A percentile compares a stretch with the other conserved stretches of the same genome.
These are phyloP conservation scores for Citrus glauca DNA, from an alignment of 345 rosid species.

Conservation along the genomic window DNA sequence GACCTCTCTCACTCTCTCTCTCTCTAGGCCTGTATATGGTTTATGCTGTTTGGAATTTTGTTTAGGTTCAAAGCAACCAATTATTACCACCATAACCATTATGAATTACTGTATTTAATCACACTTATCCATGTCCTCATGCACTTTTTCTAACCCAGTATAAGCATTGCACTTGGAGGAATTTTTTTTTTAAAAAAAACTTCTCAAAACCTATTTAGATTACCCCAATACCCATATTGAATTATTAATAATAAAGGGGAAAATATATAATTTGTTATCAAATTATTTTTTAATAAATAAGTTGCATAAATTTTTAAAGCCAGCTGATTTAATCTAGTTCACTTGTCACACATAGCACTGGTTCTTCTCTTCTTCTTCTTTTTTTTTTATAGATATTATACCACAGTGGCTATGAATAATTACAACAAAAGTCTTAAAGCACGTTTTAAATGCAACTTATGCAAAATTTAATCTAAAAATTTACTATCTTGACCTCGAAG, in stretches of 20 bases:
- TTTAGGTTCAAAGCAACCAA: slow-evolving; percentile 30
- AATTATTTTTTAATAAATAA: too few species aligned
- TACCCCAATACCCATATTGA: not conserved
- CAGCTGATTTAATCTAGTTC: too few species aligned
- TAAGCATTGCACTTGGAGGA: not conserved
- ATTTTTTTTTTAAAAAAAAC: too few species aligned
- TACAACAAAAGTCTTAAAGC: too few species aligned
- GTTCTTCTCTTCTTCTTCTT: too few species aligned
- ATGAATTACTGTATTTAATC: slow-evolving; percentile 10
- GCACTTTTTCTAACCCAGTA: not conserved
- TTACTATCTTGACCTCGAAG: too few species aligned
- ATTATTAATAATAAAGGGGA: not conserved
- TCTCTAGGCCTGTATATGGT: not conserved
- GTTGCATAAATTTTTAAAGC: too few species aligned
- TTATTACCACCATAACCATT: slow-evolving; percentile 25
- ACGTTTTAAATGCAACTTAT: too few species aligned
- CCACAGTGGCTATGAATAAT: too few species aligned
- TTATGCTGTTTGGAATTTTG: slow-evolving; percentile 28
- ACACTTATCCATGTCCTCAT: not conserved
- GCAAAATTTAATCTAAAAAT: too few species aligned
- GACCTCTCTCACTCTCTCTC: not conserved
- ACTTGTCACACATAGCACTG: too few species aligned
- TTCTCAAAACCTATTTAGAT: not conserved
- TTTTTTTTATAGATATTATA: too few species aligned
- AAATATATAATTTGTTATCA: not conserved